Evolutionary conservation across 495 filamentous ascomycete species (phyloP).

Genomic region (Polyplosphaeria fusca): DNA sequence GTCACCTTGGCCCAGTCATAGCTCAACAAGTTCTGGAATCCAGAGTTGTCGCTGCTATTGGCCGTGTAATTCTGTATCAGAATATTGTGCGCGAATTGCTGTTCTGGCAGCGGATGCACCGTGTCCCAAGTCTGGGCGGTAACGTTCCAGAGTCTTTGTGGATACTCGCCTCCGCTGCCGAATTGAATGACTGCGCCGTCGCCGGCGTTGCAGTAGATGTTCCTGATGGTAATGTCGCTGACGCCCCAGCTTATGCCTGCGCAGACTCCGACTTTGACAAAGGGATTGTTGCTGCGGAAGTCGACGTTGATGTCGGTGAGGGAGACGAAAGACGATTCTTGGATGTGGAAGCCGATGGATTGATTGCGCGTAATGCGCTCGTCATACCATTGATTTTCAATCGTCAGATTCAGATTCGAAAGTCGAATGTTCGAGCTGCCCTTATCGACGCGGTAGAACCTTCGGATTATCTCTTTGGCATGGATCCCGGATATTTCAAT

Average conservation of each 20-base stretch:
- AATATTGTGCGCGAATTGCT: background rate
- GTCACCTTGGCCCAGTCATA: background rate
- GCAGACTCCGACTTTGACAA: background rate
- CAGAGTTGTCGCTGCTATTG: background rate
- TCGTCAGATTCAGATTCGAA: background rate
- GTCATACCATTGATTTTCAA: slow-evolving; percentile 2
- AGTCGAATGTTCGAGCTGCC: slow-evolving; percentile 1
- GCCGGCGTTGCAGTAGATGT: background rate
- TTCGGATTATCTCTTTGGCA: background rate
- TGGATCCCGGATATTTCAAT: background rate
- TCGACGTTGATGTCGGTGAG: background rate
- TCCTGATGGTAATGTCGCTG: background rate
- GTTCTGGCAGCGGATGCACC: background rate
- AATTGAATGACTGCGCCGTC: background rate
- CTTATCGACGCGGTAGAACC: background rate
- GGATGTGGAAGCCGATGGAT: background rate
- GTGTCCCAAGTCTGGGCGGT: too few relatives aligned
- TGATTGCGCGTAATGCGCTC: background rate
- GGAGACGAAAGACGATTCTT: background rate
- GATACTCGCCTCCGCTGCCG: background rate
- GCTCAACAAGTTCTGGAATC: background rate
- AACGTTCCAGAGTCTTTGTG: too few relatives aligned
- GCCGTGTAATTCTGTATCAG: background rate
- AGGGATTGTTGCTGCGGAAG: background rate
- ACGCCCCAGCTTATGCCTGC: background rate